Conservation (phyloP, 75 land plant genomes). For the Selaginella tamariscina region DNA sequence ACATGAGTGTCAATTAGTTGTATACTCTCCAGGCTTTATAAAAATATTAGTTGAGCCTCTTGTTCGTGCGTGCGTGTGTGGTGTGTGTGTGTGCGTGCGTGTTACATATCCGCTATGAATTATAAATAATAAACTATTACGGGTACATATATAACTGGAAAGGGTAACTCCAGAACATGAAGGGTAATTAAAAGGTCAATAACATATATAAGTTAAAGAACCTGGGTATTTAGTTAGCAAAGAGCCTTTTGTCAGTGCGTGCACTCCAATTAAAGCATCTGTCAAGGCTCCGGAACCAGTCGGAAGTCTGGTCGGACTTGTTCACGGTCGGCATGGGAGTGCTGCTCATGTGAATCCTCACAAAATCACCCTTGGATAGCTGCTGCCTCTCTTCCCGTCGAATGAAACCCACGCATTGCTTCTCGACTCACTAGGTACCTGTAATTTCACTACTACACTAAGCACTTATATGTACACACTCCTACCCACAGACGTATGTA, state of each 20-base stretch:
- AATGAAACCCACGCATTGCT: constrained; percentile 99
- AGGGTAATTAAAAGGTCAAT: no score
- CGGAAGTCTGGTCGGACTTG: constrained; percentile 93
- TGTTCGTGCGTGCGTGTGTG: no score
- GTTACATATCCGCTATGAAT: no score
- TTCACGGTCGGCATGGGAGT: constrained; percentile 95
- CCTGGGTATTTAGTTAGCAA: neutral
- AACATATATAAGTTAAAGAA: no score
- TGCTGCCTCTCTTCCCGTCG: constrained; percentile 99
- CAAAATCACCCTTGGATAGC: constrained; percentile 81
- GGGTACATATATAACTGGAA: no score
- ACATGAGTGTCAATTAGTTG: no score
- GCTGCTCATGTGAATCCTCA: constrained; percentile 76
- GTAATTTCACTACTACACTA: neutral
- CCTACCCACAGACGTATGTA: no score
- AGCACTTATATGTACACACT: neutral
- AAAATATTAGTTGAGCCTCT: no score
- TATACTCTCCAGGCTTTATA: no score
- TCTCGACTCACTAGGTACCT: constrained; percentile 87
- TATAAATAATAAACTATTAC: no score
- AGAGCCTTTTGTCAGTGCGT: constrained; percentile 44
- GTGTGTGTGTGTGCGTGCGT: no score
- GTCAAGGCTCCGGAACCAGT: constrained; percentile 87
- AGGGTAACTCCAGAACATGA: no score
- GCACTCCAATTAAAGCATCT: constrained; percentile 96